These are phyloP conservation scores for Aspergillus sp. DNA, from an alignment of 2,329 filamentous ascomycete species.

Conservation along the genomic window DNA sequence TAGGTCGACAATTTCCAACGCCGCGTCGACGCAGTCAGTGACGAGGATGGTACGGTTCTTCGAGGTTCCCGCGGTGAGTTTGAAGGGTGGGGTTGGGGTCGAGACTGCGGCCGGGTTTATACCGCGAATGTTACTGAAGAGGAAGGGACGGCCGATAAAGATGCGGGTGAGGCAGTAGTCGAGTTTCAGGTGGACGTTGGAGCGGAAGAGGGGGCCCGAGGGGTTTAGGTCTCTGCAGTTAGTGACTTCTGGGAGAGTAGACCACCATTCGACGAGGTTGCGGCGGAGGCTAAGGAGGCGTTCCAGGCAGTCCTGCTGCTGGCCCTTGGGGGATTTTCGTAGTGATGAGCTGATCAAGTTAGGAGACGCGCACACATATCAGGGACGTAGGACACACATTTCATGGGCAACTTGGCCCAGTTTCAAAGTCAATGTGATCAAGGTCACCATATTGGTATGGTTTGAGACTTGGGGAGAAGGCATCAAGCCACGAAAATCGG, in stretches of 20 bases:
- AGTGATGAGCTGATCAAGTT: conserved; percentile 24
- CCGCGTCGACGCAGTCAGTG: conserved; percentile 46
- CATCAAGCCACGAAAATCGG: conserved; percentile 39
- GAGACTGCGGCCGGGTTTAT: conserved; percentile 15
- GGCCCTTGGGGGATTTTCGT: conserved; percentile 30
- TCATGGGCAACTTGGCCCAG: conserved; percentile 34
- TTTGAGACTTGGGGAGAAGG: conserved; percentile 36
- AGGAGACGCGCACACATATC: background rate
- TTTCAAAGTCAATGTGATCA: conserved; percentile 38
- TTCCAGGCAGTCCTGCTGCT: conserved; percentile 35
- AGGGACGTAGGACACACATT: conserved; percentile 22
- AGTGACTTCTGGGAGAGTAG: conserved; percentile 29
- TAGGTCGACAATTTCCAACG: conserved; percentile 44
- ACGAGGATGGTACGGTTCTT: conserved; percentile 38
- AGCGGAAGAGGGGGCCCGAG: conserved; percentile 36
- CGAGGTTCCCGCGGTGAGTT: conserved; percentile 23
- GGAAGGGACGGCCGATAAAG: conserved; percentile 48
- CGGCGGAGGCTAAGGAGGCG: conserved; percentile 32
- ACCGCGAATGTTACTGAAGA: conserved; percentile 36
- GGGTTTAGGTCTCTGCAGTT: conserved; percentile 37
- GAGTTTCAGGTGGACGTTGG: conserved; percentile 45
- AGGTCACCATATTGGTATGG: conserved; percentile 41
- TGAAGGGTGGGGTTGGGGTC: conserved; percentile 13
- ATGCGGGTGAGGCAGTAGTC: conserved; percentile 48
- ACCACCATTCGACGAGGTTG: conserved; percentile 37